phyloP scores from a whole-genome alignment of 139 green algal genomes.

The Pycnococcus provasolii region DNA sequence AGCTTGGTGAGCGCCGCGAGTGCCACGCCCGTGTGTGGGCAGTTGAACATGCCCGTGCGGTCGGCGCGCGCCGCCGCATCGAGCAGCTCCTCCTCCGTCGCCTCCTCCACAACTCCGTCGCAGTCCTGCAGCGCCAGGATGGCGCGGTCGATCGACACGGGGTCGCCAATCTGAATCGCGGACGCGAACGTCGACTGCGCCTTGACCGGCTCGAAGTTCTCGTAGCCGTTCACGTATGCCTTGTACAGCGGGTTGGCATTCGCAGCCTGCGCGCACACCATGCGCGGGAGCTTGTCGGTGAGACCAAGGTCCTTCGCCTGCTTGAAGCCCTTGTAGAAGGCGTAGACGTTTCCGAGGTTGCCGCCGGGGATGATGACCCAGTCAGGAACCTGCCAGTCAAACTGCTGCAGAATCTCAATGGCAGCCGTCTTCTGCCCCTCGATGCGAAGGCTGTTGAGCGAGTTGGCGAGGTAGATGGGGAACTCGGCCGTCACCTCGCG shows the following conservation, averaged over 20 bases:
- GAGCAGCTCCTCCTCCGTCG: conserved; percentile 97
- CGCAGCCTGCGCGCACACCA: conserved; percentile 73
- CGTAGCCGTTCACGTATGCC: conserved; percentile 63
- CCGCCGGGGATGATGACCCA: conserved; percentile 95
- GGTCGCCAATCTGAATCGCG: conserved; percentile 98
- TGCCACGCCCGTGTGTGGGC: conserved; percentile 82
- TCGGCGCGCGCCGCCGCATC: conserved; percentile 90
- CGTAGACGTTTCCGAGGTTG: conserved; percentile 99
- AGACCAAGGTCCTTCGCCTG: conserved; percentile 89
- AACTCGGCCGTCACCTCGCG: conserved; percentile 74
- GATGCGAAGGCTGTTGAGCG: conserved; percentile 93
- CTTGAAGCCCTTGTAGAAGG: conserved; percentile 97
- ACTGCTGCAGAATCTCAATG: conserved; percentile 99
- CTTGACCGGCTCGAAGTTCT: conserved; percentile 80
- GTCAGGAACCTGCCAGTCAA: conserved; percentile 96
- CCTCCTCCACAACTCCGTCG: conserved; percentile 95
- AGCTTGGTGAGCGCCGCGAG: conserved; percentile 93
- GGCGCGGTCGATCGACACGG: conserved; percentile 94
- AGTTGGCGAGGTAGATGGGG: conserved; percentile 99
- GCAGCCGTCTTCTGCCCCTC: conserved; percentile 99
- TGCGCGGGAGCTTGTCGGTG: conserved; percentile 73
- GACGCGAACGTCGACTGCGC: conserved; percentile 88
- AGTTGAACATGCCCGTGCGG: conserved; percentile 93
- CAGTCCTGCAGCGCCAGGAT: conserved; percentile 71
- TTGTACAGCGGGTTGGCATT: conserved; percentile 98